Evolutionary conservation across 2,329 filamentous ascomycete species (phyloP), one percentile per base, ranked within the genome.

Genomic region (Fusarium bulbicola): DNA sequence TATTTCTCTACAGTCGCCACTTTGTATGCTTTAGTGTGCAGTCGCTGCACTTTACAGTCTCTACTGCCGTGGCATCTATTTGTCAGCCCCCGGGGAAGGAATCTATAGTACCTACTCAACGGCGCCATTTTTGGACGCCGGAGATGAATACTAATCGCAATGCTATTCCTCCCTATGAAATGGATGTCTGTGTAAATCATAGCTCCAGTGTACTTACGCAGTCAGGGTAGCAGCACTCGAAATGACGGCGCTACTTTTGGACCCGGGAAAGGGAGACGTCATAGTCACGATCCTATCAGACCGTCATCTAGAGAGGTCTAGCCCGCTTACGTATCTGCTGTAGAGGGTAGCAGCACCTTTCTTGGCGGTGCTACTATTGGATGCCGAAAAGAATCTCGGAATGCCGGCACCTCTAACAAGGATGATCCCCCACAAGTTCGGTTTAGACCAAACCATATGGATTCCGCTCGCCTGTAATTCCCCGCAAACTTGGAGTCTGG

Each of bases 401-500:
- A 46, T 30, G 30, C 24, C 40, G 59, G 59, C 59, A 62, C 30
- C 50, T 62, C 32, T 21, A 32, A n/a, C 32, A 53, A 39, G 37
- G 36, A 61, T 43, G 34, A 40, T 54, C 50, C 50, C 50, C 34
- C 50, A 40, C 50, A 54, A n/a, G 50, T 54, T 18, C 24, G 36
- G 36, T n/a, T 54, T n/a, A 45, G 39, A 10, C 24, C 49, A 56
- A 61, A 24, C 28, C 28, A 43, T 37, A 13, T 43, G 21, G 32
- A 18, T n/a, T 18, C 16, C 37, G 40, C 21, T 54, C 15, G 24
- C 28, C n/a, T 56, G 26, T 21, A 30, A 39, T 37, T 37, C 59
- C 59, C 39, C 59, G 59, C 59, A 62, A 57, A 57, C n/a, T 16
- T 45, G 26, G 49, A 24, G 59, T 57, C 39, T 37, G 59, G 59